Percentiles rank a stretch among this genome's conserved stretches.
phyloP scores from a whole-genome alignment of 148 eudicot genomes.

The Vaccinium corymbosum region DNA sequence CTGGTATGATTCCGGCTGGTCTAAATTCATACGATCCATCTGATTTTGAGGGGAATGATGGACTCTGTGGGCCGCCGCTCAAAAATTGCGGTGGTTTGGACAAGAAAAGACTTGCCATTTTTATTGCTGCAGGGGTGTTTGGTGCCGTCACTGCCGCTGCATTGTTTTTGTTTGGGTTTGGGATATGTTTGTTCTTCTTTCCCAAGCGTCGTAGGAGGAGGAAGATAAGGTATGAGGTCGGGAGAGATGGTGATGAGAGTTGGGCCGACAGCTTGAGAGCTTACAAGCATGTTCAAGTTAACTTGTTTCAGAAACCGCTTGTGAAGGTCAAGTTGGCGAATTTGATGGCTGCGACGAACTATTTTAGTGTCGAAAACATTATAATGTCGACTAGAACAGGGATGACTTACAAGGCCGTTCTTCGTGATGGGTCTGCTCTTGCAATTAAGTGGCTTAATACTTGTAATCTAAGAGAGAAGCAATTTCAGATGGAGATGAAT shows the following conservation, averaged over 20 bases:
- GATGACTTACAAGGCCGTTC: constrained; percentile 59
- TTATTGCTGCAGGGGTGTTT: constrained; percentile 65
- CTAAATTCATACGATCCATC: constrained; percentile 23
- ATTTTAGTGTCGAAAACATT: constrained; percentile 45
- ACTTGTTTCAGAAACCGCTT: constrained; percentile 70
- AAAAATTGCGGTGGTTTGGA: constrained; percentile 63
- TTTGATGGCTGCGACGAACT: constrained; percentile 63
- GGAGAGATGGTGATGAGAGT: constrained; percentile 35
- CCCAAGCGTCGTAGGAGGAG: constrained; percentile 24
- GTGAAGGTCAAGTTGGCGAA: constrained; percentile 64
- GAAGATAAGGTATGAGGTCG: constrained; percentile 37
- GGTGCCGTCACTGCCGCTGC: constrained; percentile 38
- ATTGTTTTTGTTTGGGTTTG: constrained; percentile 51
- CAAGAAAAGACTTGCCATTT: constrained; percentile 46
- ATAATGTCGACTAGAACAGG: constrained; percentile 57
- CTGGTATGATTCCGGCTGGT: constrained; percentile 52
- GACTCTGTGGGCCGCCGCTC: constrained; percentile 59
- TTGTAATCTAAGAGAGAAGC: constrained; percentile 66
- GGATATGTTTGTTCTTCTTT: constrained; percentile 73
- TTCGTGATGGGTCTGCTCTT: constrained; percentile 75
- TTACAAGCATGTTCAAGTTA: constrained; percentile 66
- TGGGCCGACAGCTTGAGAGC: constrained; percentile 63
- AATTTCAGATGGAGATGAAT: constrained; percentile 59
- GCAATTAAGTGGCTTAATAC: constrained; percentile 64
- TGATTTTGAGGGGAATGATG: constrained; percentile 47